Evolutionary conservation across 2,329 filamentous ascomycete species (phyloP).

Genomic region (Penicillium sp.): DNA sequence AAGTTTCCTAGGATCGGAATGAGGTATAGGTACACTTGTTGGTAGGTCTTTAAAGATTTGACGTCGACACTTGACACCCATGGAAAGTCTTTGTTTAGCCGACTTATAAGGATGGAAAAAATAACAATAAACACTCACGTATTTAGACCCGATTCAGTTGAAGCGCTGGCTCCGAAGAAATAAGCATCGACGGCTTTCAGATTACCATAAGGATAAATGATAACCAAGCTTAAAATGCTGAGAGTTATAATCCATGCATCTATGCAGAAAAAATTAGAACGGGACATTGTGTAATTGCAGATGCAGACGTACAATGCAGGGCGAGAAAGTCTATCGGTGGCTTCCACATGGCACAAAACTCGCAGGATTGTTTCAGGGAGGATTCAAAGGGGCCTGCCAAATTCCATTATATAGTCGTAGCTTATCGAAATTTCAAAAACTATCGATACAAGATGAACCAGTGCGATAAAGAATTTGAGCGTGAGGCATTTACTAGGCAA

Average conservation of each 20-base stretch:
- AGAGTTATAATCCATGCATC: conserved; percentile 45
- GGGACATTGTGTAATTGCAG: background rate
- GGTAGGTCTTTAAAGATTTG: conserved; percentile 52
- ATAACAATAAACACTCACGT: conserved; percentile 39
- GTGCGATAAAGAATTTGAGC: background rate
- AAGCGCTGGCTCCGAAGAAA: conserved; percentile 53
- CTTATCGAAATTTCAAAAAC: background rate
- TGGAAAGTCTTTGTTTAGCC: background rate
- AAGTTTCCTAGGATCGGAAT: conserved; percentile 52
- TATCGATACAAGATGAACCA: conserved; percentile 1
- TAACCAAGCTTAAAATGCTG: conserved; percentile 36
- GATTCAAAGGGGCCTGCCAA: background rate
- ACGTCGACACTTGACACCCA: conserved; percentile 49
- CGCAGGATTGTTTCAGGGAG: background rate
- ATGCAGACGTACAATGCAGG: conserved; percentile 30
- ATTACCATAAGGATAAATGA: conserved; percentile 45
- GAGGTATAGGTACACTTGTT: conserved; percentile 56
- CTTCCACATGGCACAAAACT: conserved; percentile 24
- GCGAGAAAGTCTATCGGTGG: conserved; percentile 29
- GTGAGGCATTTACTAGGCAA: conserved; percentile 5
- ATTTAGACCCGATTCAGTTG: conserved; percentile 55
- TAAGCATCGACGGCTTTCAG: conserved; percentile 50
- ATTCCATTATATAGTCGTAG: conserved; percentile 3
- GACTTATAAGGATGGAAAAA: background rate
- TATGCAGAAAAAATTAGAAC: conserved; percentile 11